phyloP scores from a whole-genome alignment of 2,329 filamentous ascomycete genomes.

The Alternaria arborescens region DNA sequence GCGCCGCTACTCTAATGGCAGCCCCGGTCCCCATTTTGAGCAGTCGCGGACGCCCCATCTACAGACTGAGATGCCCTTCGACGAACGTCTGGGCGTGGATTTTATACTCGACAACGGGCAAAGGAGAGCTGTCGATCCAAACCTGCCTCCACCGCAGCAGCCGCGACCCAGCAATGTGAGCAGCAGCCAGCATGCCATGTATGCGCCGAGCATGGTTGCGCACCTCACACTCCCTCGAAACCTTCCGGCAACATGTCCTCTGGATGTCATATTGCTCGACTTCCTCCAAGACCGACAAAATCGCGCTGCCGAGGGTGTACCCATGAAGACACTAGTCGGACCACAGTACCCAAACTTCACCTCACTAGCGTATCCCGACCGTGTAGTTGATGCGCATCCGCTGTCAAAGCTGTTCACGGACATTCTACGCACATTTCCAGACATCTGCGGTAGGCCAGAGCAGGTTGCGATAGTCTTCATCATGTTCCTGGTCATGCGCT shows the following conservation, averaged over 20 bases:
- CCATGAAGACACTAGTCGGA: conserved; percentile 72
- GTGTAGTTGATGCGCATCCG: conserved; percentile 71
- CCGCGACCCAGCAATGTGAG: conserved; percentile 31
- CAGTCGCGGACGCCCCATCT: conserved; percentile 47
- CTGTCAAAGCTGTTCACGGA: conserved; percentile 87
- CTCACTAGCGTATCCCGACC: conserved; percentile 76
- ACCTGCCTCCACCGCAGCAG: conserved; percentile 57
- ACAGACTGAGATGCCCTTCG: conserved; percentile 41
- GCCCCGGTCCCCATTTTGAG: conserved; percentile 52
- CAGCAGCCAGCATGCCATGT: conserved; percentile 35
- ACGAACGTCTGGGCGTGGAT: conserved; percentile 74
- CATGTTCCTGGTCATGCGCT: conserved; percentile 86
- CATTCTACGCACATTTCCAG: conserved; percentile 83
- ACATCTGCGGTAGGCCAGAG: conserved; percentile 79
- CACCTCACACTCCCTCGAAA: conserved; percentile 60
- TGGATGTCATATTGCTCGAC: conserved; percentile 81
- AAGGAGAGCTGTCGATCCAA: conserved; percentile 38
- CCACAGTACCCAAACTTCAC: conserved; percentile 82
- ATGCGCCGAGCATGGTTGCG: conserved; percentile 41
- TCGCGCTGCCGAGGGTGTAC: conserved; percentile 70
- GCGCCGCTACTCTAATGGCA: conserved; percentile 48
- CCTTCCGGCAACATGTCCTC: conserved; percentile 73
- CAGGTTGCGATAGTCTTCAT: conserved; percentile 82
- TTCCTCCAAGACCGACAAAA: conserved; percentile 76
- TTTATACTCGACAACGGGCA: conserved; percentile 72